These are phyloP conservation scores for Termitomyces sp. DNA, from an alignment of 768 basidiomycete species.

Conservation along the genomic window DNA sequence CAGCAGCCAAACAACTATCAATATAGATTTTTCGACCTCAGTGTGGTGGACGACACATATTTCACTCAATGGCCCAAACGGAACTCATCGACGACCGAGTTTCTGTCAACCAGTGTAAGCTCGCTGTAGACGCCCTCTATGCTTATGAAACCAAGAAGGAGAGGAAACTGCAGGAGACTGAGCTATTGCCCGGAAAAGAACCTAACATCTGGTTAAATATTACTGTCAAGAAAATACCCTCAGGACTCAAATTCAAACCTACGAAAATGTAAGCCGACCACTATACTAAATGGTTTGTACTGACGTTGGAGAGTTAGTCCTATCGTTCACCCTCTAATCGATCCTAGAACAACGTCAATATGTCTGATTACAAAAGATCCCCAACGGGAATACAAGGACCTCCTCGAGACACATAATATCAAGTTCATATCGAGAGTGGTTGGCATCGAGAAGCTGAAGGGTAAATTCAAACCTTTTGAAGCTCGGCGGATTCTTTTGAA, in stretches of 20 bases:
- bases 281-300: neutral
- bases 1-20: slow-evolving; percentile 17
- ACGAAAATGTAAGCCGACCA: slow-evolving; percentile 66
- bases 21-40: slow-evolving; percentile 14
- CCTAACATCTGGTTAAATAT: slow-evolving; percentile 89
- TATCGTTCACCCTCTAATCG: slow-evolving; percentile 77
- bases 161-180: slow-evolving; percentile 62
- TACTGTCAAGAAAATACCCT: slow-evolving; percentile 78
- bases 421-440: slow-evolving; percentile 92
- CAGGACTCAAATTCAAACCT: slow-evolving; percentile 77
- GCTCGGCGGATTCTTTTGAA: slow-evolving; percentile 79
- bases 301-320: slow-evolving; percentile 42
- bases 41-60: neutral
- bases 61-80: slow-evolving; percentile 37
- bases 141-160: slow-evolving; percentile 64
- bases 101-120: slow-evolving; percentile 66
- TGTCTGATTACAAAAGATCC: slow-evolving; percentile 96
- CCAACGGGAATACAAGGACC: slow-evolving; percentile 94
- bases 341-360: slow-evolving; percentile 75
- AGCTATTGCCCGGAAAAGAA: slow-evolving; percentile 76
- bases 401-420: slow-evolving; percentile 73
- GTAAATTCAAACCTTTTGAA: slow-evolving; percentile 86
- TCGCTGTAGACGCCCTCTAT: slow-evolving; percentile 78
- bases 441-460: slow-evolving; percentile 87
- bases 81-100: slow-evolving; percentile 71